phyloP scores from a whole-genome alignment of 2,329 filamentous ascomycete genomes.

The Botrytis hyacinthi region DNA sequence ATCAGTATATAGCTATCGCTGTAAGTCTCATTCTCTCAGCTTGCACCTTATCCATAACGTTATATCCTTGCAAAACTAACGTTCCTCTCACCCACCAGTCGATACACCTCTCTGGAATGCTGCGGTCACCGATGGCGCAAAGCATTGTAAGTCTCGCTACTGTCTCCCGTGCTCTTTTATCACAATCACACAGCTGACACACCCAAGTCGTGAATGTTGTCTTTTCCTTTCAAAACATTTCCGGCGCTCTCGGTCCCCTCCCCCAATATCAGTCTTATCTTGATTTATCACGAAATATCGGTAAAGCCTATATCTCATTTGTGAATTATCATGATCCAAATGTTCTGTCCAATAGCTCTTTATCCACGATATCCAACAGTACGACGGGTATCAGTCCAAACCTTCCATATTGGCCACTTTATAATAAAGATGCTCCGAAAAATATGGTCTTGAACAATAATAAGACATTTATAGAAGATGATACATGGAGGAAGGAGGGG shows the following conservation, averaged over 20 bases:
- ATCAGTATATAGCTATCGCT: slow-evolving; percentile 49
- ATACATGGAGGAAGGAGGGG: slow-evolving; percentile 48
- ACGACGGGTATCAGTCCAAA: slow-evolving; percentile 26
- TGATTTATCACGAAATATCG: slow-evolving; percentile 31
- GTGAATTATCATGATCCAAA: slow-evolving; percentile 47
- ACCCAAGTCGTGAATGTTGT: slow-evolving; percentile 45
- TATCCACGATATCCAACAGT: not conserved
- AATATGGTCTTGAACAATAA: slow-evolving; percentile 48
- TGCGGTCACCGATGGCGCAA: slow-evolving; percentile 43
- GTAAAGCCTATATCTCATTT: slow-evolving; percentile 39
- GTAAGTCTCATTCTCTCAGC: not conserved
- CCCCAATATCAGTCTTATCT: slow-evolving; percentile 44
- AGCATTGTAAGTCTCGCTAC: slow-evolving; percentile 40
- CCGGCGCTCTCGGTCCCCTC: slow-evolving; percentile 46
- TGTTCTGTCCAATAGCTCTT: not conserved
- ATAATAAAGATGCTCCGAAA: slow-evolving; percentile 40
- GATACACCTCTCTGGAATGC: slow-evolving; percentile 46
- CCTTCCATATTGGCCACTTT: slow-evolving; percentile 45
- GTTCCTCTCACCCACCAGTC: slow-evolving; percentile 28
- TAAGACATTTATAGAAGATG: slow-evolving; percentile 45
- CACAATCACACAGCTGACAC: not conserved
- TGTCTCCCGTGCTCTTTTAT: not conserved
- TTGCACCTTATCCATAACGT: too few relatives aligned
- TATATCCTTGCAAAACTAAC: not conserved
- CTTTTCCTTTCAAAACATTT: slow-evolving; percentile 52